Evolutionary conservation across 2,329 filamentous ascomycete genomes (phyloP).

Genomic region (Penicillium italicum): DNA sequence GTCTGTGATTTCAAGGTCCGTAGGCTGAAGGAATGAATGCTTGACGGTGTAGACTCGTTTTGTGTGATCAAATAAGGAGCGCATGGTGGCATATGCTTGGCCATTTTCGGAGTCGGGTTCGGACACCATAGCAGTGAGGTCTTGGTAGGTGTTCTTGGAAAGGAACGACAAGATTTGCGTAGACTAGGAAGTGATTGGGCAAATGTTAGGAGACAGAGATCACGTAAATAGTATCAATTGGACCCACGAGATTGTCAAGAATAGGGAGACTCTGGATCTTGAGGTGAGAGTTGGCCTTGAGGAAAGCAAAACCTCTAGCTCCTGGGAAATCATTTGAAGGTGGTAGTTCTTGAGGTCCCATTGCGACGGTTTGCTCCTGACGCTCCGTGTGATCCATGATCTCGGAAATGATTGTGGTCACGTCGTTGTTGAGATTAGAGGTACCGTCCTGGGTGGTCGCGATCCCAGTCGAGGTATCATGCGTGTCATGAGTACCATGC

Average conservation of each 20-base stretch:
- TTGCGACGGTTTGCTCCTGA: conserved; percentile 39
- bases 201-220: background rate
- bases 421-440: conserved; percentile 32
- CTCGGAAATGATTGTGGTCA: conserved; percentile 40
- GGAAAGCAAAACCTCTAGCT: conserved; percentile 36
- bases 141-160: conserved; percentile 54
- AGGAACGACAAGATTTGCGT: conserved; percentile 57
- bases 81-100: conserved; percentile 60
- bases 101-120: conserved; percentile 54
- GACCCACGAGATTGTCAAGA: conserved; percentile 57
- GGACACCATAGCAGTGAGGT: conserved; percentile 56
- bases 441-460: conserved; percentile 20
- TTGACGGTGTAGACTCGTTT: conserved; percentile 59
- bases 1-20: conserved; percentile 52
- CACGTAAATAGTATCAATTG: background rate
- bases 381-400: conserved; percentile 45
- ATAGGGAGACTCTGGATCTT: conserved; percentile 60
- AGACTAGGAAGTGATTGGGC: conserved; percentile 42
- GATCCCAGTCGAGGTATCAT: conserved; percentile 17
- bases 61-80: conserved; percentile 61
- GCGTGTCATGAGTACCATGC: conserved; percentile 10
- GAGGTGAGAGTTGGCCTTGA: conserved; percentile 46
- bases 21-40: conserved; percentile 54
- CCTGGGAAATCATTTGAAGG: conserved; percentile 29
- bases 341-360: conserved; percentile 35